Evolutionary conservation across 2,329 filamentous ascomycete genomes (phyloP), one percentile per base, ranked within the genome.

Genomic region (Aspergillus ochraceus): DNA sequence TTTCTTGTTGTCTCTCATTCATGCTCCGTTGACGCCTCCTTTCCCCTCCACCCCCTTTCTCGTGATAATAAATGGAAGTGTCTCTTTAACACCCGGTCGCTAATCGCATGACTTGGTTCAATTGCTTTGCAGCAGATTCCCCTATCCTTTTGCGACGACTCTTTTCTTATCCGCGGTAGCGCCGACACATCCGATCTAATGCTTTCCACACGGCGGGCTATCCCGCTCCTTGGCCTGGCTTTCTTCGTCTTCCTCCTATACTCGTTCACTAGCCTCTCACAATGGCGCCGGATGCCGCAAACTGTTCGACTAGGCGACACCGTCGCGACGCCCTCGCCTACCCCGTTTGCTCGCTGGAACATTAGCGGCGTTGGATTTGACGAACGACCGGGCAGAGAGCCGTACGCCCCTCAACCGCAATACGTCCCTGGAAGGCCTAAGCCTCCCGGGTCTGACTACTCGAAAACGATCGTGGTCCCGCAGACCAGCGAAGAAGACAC

Each of bases 391-490:
- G 36, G 53, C 22, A 67, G 65, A 60, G 60, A 63, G 45, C 65
- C 65, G 10, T 71, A 69, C 55, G 70, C 71, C 3, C 73, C 72
- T 8, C 70, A 62, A 8, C 70, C 70, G 19, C 61, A 71, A n/a
- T 77, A 74, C 58, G 45, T 65, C 8, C 64, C 76, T 9, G 77
- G 76, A 0, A 64, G 68, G 3, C 71, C 76, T 8, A 80, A 81
- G 59, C 77, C 81, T 0, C 64, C 76, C 0, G 80, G 80, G 1
- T 76, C 77, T 61, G 79, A 79, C 46, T 87, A 85, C 66, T 83
- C 83, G 3, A 82, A 81, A 26, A 77, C 75, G 1, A 69, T 88
- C 24, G 82, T 88, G 5, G 77, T 87, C 53, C 79, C 85, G 1
- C 79, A 80, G 51, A 80, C 80, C 22, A 80, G 79, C 58, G 70